Evolutionary conservation across 768 basidiomycete genomes (phyloP), one percentile per base, ranked within the genome.

Genomic region (Lactifluus echinatus): DNA sequence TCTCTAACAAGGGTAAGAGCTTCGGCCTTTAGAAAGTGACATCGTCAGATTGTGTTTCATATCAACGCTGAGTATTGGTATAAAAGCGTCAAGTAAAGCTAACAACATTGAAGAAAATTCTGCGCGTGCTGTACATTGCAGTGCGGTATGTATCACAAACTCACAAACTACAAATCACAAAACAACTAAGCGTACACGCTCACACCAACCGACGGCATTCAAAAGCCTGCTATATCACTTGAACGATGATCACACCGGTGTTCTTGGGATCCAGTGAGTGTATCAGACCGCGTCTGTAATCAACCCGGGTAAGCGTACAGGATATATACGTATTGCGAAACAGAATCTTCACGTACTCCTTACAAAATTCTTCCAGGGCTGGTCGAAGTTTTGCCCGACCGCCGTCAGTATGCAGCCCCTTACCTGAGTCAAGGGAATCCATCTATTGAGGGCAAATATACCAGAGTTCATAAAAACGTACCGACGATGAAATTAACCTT

Each of bases 241-340:
- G 53, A 44, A 59, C 57, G 23, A 59, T 19, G 23, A 59, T 42
- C 28, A 55, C 48, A 19, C 57, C 57, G 15, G 28, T 17, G 39
- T 59, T 59, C 34, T 8, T 45, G 24, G 53, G 42, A 55, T 54
- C 26, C 47, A 29, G 42, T 10, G 12, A 29, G 39, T 54, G n/a
- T 15, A 2, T n/a, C 14, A 55, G 11, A 6, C 42, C 19, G 11
- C 34, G 53, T 36, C 57, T 59, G 26, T 10, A 12, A 15, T 49
- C 15, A 29, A 44, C 40, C 34, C 11, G n/a, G 19, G 43, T 54
- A 8, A 49, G 52, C 37, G 12, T 14, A 37, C 4, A 29, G 21
- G 19, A 50, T 11, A 19, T 17, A 29, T 28, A 6, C 33, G 45
- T 12, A 17, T 42, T 12, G 15, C 19, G 14, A 2, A 7, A 12